A percentile compares a stretch with the other conserved stretches of the same genome.
Conservation (phyloP, 352 stramenopile species). For the Phytopythium aichiense region DNA sequence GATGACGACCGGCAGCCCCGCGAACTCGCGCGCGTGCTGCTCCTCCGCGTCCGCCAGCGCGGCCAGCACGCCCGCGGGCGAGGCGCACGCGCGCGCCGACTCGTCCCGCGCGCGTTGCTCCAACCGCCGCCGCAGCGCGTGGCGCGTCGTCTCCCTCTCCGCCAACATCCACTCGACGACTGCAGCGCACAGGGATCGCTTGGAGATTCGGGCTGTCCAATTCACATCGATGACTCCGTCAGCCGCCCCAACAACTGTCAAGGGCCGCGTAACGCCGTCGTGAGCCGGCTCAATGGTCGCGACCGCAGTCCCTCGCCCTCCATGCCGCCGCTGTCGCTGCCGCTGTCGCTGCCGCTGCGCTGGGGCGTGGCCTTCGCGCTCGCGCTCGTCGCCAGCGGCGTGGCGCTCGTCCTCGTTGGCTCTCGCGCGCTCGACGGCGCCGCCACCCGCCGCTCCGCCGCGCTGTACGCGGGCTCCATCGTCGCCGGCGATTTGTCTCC, state of each 20-base stretch:
- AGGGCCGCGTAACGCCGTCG: not conserved
- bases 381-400: slow-evolving; percentile 14
- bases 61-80: not conserved
- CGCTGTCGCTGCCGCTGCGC: slow-evolving; percentile 6
- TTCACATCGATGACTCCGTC: no score
- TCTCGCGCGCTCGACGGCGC: slow-evolving; percentile 14
- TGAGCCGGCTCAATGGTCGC: not conserved
- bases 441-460: slow-evolving; percentile 1
- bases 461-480: slow-evolving; percentile 20
- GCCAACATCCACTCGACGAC: no score
- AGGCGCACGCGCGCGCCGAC: not conserved
- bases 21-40: slow-evolving; percentile 65
- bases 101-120: not conserved
- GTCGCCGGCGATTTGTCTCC: no score
- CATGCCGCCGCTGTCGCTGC: slow-evolving; percentile 1
- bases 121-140: no score
- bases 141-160: no score
- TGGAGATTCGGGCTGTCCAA: no score
- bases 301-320: slow-evolving; percentile 4
- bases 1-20: slow-evolving; percentile 78
- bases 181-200: no score
- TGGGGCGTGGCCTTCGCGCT: slow-evolving; percentile 19
- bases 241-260: no score
- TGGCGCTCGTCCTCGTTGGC: slow-evolving; percentile 23
- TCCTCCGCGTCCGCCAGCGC: slow-evolving; percentile 15